Percentiles rank a stretch among this genome's conserved stretches.
These are phyloP conservation scores for Coemansia sp. DNA, from an alignment of 192 early-diverging fungal species.

Conservation along the genomic window DNA sequence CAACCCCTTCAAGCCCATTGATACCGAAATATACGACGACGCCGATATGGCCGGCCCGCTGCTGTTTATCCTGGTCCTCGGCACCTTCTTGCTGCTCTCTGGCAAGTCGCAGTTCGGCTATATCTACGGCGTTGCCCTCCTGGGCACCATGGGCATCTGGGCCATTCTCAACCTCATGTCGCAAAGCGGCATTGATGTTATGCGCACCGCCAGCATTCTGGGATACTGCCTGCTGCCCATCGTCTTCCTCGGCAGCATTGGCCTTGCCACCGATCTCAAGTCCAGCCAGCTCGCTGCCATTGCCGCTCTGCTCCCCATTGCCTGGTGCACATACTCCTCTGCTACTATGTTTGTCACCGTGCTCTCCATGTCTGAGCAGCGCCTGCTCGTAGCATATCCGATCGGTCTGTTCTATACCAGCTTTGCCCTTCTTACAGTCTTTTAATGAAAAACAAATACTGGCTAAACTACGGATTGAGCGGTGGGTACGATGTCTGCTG, in stretches of 20 bases:
- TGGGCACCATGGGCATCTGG: conserved; percentile 87
- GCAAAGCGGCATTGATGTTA: conserved; percentile 82
- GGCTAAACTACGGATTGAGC: conserved; percentile 19
- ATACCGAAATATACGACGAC: conserved; percentile 92
- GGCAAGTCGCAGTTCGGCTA: conserved; percentile 97
- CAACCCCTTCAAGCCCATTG: conserved; percentile 77
- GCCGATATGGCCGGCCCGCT: conserved; percentile 95
- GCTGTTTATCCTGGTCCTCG: conserved; percentile 89
- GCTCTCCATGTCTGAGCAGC: conserved; percentile 89
- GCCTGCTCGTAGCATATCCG: conserved; percentile 94
- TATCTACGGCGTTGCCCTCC: conserved; percentile 92
- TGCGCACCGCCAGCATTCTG: conserved; percentile 90
- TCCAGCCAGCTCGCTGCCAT: conserved; percentile 62
- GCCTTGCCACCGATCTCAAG: conserved; percentile 72
- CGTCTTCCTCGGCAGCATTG: conserved; percentile 84
- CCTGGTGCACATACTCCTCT: conserved; percentile 95
- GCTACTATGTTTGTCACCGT: conserved; percentile 95
- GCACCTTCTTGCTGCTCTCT: conserved; percentile 86
- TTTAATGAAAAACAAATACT: conserved; percentile 53
- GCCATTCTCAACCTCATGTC: conserved; percentile 95
- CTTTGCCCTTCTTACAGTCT: conserved; percentile 92
- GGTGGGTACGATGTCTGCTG: conserved; percentile 19
- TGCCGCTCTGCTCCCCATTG: conserved; percentile 69
- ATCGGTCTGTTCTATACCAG: conserved; percentile 90
- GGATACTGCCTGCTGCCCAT: conserved; percentile 98